These are phyloP conservation scores for Entomortierella parvispora DNA, from an alignment of 192 early-diverging fungal species.

Conservation along the genomic window DNA sequence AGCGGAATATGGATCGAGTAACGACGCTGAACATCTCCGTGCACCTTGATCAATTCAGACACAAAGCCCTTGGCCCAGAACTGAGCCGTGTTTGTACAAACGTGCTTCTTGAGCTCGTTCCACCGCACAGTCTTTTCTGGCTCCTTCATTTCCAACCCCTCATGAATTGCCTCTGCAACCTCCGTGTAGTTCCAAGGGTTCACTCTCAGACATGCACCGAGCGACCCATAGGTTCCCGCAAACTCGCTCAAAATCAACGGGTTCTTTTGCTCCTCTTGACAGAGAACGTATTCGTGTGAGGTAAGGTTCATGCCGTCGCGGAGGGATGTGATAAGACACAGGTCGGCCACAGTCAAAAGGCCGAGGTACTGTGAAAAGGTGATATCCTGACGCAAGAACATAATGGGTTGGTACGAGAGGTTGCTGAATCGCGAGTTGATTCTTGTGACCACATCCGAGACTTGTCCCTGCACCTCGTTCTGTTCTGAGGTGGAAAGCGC, in stretches of 20 bases:
- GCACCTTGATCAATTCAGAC: slow-evolving; percentile 61
- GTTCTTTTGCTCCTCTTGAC: slow-evolving; percentile 84
- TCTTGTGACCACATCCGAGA: slow-evolving; percentile 89
- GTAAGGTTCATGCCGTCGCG: slow-evolving; percentile 99
- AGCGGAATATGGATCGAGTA: slow-evolving; percentile 61
- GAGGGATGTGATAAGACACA: slow-evolving; percentile 89
- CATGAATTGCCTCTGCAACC: slow-evolving; percentile 89
- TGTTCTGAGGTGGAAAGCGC: slow-evolving; percentile 91
- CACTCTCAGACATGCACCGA: slow-evolving; percentile 86
- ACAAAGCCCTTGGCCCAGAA: slow-evolving; percentile 75
- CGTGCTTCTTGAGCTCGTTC: slow-evolving; percentile 76
- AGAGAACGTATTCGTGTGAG: slow-evolving; percentile 93
- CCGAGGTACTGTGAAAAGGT: slow-evolving; percentile 92
- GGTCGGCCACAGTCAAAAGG: slow-evolving; percentile 86
- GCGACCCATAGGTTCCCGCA: slow-evolving; percentile 93
- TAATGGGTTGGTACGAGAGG: slow-evolving; percentile 91
- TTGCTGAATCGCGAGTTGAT: slow-evolving; percentile 94
- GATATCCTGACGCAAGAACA: slow-evolving; percentile 92
- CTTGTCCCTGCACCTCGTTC: slow-evolving; percentile 88
- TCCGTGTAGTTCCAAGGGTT: slow-evolving; percentile 97
- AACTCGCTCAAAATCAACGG: slow-evolving; percentile 96
- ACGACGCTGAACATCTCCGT: slow-evolving; percentile 57
- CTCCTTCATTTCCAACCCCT: slow-evolving; percentile 83
- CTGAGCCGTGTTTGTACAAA: slow-evolving; percentile 73
- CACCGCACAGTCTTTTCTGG: slow-evolving; percentile 82